Base-by-base conservation (phyloP, 495 filamentous ascomycete species). In the Penicillium simplicissimum region DNA sequence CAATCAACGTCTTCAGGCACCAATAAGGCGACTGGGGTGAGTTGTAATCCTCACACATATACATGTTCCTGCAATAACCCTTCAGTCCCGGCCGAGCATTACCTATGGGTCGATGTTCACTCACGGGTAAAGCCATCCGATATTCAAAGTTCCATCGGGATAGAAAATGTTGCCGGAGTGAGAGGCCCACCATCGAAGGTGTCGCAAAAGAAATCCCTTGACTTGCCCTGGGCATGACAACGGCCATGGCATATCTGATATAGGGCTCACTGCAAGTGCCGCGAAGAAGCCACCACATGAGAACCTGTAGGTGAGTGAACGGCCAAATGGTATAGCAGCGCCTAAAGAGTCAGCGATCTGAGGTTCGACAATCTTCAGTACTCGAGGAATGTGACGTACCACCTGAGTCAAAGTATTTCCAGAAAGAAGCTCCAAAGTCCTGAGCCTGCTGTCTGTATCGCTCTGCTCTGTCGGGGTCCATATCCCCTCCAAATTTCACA, bases 231-330 rank as follows among this genome's bases (percentile, higher is more conserved):
- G 7, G 11, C 1, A 81, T 84, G 88, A 23, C 81, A 86, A 34
- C 87, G 74, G 0, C 85, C 82, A 47, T 87, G 85, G 57, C 90
- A 82, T 63, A 10, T 55, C 28, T 0, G 49, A 15, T 3, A 63
- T 21, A 57, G 82, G 83, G 1, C 87, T 87, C 63, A 88, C 90
- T 1, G 86, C 88, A 37, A 89, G 67, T 13, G 88, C 85, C 36
- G 86, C 84, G 85, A 87, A 92, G 74, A 91, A 92, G 8, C 82
- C 87, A 1, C 85, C 85, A 82, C 90, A 90, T 19, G 88, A 87
- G 70, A 90, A 90, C 31, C 88, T 80, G 73, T 92, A 92, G 6
- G 86, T 88, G n/a, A 90, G 81, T 40, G 82, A 87, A 7, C 89
- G 80, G 28, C 89, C 88, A 62, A 91, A 92, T 15, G 89, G 88